A percentile compares a stretch with the other conserved stretches of the same genome.
Conservation (phyloP, 129 eudicot genomes). For the Lactuca saligna region DNA sequence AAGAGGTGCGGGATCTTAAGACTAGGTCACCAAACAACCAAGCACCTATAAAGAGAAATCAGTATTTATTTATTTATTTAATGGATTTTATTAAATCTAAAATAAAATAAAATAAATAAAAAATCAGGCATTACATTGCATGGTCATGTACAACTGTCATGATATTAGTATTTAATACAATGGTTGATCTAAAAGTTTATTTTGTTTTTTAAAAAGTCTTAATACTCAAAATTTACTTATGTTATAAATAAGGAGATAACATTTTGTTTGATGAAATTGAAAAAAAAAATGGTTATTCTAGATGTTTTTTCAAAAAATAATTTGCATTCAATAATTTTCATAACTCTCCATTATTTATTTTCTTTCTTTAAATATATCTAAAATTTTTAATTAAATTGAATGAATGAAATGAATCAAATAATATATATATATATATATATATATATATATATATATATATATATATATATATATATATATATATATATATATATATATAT, state of each 20-base stretch:
- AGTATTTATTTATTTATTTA: slow-evolving; percentile 14
- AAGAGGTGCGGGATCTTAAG: slow-evolving; percentile 24
- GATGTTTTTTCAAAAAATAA: too few relatives aligned
- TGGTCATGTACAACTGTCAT: slow-evolving; percentile 41
- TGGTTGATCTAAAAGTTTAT: neutral
- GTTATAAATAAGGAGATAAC: neutral
- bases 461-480: too few relatives aligned
- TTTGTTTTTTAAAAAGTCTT: neutral
- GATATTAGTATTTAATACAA: slow-evolving; percentile 24
- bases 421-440: too few relatives aligned
- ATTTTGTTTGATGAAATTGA: too few relatives aligned
- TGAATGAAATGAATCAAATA: too few relatives aligned
- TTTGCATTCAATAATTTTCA: neutral
- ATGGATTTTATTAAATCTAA: neutral
- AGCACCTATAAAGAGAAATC: slow-evolving; percentile 18
- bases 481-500: too few relatives aligned
- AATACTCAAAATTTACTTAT: neutral
- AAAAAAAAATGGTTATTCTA: neutral
- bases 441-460: too few relatives aligned
- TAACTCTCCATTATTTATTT: too few relatives aligned
- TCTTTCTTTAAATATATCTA: too few relatives aligned
- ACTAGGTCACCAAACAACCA: slow-evolving; percentile 32
- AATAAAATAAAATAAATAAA: slow-evolving; percentile 1
- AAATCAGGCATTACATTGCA: slow-evolving; percentile 32
- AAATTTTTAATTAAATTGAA: too few relatives aligned